Evolutionary conservation across 202 grass and related monocot genomes (phyloP).

Genomic region (Alloteropsis angusta): DNA sequence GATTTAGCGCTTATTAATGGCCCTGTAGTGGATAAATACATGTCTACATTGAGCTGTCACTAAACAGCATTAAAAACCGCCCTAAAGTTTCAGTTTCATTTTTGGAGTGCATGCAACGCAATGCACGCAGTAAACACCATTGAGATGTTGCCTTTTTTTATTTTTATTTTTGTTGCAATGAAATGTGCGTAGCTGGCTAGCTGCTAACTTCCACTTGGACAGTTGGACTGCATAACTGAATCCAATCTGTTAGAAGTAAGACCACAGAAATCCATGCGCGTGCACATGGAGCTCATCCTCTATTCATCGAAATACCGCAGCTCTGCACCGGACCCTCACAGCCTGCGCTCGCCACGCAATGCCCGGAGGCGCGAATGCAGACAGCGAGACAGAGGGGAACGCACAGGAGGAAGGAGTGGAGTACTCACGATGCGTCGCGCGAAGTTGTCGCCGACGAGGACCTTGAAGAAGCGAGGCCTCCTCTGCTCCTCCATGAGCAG

Average conservation of each 20-base stretch:
- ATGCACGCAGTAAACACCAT: neutral
- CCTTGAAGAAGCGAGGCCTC: slow-evolving; percentile 62
- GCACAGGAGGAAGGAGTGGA: neutral
- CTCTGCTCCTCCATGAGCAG: slow-evolving; percentile 23
- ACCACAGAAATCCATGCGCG: neutral
- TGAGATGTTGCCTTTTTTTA: neutral
- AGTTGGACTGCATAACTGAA: neutral
- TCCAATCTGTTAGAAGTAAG: neutral
- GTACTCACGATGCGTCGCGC: slow-evolving; percentile 45
- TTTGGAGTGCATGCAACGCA: neutral
- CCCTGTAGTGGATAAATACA: neutral
- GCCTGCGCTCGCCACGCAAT: no score
- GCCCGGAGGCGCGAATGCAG: neutral
- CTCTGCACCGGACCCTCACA: neutral
- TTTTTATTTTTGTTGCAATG: neutral
- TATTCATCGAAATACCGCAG: neutral
- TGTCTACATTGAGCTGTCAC: neutral
- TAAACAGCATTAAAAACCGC: neutral
- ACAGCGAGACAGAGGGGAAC: neutral
- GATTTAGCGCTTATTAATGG: neutral
- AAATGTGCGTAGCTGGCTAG: neutral
- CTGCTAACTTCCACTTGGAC: neutral
- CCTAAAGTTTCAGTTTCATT: neutral
- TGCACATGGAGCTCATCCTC: neutral
- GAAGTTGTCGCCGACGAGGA: slow-evolving; percentile 45